phyloP scores from a whole-genome alignment of 306 rosid genomes.

The Purshia tridentata region DNA sequence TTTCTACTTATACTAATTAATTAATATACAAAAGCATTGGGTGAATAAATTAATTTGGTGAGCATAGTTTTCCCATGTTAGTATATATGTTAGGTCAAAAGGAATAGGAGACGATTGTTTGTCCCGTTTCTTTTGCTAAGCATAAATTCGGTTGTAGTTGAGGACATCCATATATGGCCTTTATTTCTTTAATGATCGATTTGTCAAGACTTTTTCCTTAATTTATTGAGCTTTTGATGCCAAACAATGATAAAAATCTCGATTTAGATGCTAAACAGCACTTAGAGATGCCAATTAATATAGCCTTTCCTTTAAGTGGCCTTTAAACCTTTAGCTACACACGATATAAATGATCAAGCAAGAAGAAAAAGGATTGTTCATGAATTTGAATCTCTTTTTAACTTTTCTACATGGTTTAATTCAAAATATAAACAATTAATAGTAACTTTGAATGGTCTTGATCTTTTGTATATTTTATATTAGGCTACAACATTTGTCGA shows the following conservation, averaged over 20 bases:
- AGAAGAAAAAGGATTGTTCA: not conserved
- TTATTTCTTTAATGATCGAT: not conserved
- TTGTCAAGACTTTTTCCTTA: not conserved
- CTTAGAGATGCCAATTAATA: not conserved
- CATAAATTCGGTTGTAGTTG: not conserved
- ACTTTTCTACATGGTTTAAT: not conserved
- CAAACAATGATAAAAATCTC: not conserved
- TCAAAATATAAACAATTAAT: not conserved
- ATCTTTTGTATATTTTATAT: no score
- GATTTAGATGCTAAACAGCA: not conserved
- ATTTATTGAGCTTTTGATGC: not conserved
- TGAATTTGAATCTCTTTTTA: not conserved
- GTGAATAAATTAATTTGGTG: no score
- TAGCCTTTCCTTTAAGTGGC: no score
- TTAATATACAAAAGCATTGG: no score
- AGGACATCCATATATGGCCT: slow-evolving; percentile 5
- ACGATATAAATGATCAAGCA: not conserved
- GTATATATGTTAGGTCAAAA: no score
- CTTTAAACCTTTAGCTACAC: no score
- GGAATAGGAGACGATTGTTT: no score
- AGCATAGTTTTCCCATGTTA: no score
- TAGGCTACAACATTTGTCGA: no score
- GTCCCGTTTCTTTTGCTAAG: not conserved
- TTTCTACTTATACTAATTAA: no score
- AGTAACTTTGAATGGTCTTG: no score